Evolutionary conservation across 257 asterid genomes (phyloP).

Genomic region (Mentha longifolia): DNA sequence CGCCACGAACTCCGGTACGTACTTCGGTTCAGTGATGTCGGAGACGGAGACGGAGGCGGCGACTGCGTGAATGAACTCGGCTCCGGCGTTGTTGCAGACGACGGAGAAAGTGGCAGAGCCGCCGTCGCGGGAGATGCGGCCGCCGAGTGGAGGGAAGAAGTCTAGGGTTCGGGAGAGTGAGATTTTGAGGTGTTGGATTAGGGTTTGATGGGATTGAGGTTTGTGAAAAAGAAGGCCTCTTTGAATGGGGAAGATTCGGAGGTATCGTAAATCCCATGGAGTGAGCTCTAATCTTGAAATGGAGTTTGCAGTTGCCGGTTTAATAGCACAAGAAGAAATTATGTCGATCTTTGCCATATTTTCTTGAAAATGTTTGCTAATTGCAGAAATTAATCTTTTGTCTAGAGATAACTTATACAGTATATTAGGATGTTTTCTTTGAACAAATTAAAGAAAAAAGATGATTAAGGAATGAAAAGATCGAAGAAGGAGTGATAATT

Average conservation of each 20-base stretch:
- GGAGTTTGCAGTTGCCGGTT: background rate
- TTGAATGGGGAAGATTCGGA: background rate
- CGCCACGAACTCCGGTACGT: conserved; percentile 34
- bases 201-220: background rate
- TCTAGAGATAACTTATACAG: no score
- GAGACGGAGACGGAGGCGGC: conserved; percentile 23
- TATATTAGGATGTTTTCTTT: no score
- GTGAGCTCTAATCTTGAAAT: background rate
- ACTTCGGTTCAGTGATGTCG: conserved; percentile 23
- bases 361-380: background rate
- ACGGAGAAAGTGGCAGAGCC: conserved; percentile 21
- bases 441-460: no score
- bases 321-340: background rate
- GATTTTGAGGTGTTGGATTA: conserved; percentile 38
- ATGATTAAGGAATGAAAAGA: no score
- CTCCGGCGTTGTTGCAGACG: conserved; percentile 46
- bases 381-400: no score
- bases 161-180: conserved; percentile 37
- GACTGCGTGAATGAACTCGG: conserved; percentile 41
- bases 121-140: conserved; percentile 34
- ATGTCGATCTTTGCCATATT: background rate
- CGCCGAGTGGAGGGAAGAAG: conserved; percentile 48
- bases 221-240: background rate
- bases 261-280: background rate
- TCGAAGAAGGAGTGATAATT: no score